These are phyloP conservation scores for Ophiosphaerella korrae DNA, from an alignment of 2,329 filamentous ascomycete genomes.

Conservation along the genomic window DNA sequence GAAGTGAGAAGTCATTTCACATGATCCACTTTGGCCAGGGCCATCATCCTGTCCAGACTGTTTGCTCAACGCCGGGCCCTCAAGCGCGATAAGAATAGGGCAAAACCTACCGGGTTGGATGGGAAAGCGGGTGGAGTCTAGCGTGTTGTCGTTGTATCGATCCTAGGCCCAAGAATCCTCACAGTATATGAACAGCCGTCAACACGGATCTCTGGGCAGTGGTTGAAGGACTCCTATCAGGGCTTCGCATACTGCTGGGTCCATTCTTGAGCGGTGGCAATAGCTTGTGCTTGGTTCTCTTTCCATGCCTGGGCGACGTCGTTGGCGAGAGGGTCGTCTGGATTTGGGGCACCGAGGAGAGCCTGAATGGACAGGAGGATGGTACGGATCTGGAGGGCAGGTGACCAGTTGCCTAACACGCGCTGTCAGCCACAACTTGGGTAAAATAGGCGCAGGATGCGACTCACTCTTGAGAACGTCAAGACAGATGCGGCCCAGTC, in stretches of 20 bases:
- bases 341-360: slow-evolving; percentile 92
- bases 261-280: slow-evolving; percentile 91
- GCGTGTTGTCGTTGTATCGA: background rate
- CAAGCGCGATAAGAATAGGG: slow-evolving; percentile 14
- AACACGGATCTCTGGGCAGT: background rate
- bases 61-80: slow-evolving; percentile 26
- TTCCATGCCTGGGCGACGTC: slow-evolving; percentile 99
- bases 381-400: slow-evolving; percentile 94
- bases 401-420: slow-evolving; percentile 90
- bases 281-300: slow-evolving; percentile 90
- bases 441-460: background rate
- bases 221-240: slow-evolving; percentile 9
- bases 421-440: slow-evolving; percentile 4
- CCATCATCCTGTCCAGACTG: slow-evolving; percentile 21
- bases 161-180: background rate
- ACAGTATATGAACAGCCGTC: background rate
- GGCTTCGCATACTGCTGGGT: slow-evolving; percentile 75
- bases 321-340: slow-evolving; percentile 96
- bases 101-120: slow-evolving; percentile 14
- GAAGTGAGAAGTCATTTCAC: slow-evolving; percentile 3
- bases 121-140: slow-evolving; percentile 3
- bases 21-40: slow-evolving; percentile 15
- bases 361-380: slow-evolving; percentile 99
- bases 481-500: slow-evolving; percentile 93
- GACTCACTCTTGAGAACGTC: slow-evolving; percentile 92